Evolutionary conservation across 768 basidiomycete genomes (phyloP).

Genomic region (Suillus sp.): DNA sequence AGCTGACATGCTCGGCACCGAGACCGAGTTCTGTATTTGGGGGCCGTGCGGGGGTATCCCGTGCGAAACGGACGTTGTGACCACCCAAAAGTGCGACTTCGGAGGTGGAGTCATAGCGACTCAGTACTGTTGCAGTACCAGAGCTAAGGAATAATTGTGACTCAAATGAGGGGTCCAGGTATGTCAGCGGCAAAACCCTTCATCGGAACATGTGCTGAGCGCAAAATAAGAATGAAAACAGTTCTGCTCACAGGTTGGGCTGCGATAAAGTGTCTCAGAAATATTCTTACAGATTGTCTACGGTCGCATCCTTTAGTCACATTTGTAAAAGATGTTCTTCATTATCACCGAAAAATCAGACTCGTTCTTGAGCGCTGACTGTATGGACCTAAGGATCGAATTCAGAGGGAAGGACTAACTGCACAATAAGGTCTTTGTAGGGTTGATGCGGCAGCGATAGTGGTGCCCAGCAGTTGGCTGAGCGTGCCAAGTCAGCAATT

Average conservation of each 20-base stretch:
- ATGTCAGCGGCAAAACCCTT: neutral
- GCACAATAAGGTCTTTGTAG: neutral
- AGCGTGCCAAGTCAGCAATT: neutral
- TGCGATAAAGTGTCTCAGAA: neutral
- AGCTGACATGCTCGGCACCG: neutral
- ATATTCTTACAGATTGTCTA: neutral
- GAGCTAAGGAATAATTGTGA: too few relatives aligned
- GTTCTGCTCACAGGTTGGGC: neutral
- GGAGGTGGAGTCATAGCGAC: neutral
- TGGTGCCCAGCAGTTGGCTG: neutral
- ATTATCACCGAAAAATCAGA: neutral
- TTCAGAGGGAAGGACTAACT: neutral
- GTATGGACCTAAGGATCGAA: neutral
- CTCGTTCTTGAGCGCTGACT: neutral
- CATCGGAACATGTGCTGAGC: neutral
- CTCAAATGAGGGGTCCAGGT: neutral
- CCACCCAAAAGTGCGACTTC: neutral
- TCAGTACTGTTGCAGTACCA: slow-evolving; percentile 5
- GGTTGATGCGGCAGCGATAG: neutral
- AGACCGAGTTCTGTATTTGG: slow-evolving; percentile 9
- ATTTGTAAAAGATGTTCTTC: neutral
- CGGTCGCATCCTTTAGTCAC: neutral
- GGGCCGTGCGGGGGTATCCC: slow-evolving; percentile 3
- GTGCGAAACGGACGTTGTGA: neutral
- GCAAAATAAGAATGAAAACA: neutral